Percentiles rank a stretch among this genome's conserved stretches.
These are phyloP conservation scores for Thelephora ganbajun DNA, from an alignment of 768 basidiomycete genomes.

Conservation along the genomic window DNA sequence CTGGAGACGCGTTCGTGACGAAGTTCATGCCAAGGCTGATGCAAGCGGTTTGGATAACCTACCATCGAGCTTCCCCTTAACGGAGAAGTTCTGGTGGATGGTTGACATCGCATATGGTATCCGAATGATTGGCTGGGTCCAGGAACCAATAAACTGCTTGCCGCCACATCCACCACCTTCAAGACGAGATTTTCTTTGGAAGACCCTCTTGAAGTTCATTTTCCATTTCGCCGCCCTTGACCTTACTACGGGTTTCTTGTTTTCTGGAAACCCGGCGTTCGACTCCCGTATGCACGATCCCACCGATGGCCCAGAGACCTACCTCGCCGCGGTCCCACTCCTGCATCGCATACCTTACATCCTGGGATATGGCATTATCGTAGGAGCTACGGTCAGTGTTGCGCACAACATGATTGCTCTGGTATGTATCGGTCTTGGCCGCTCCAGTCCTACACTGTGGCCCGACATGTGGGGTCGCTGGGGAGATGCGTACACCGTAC, in stretches of 20 bases:
- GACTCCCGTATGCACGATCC: neutral
- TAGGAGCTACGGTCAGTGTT: neutral
- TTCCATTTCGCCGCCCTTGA: neutral
- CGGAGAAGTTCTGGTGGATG: neutral
- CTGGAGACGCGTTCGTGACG: neutral
- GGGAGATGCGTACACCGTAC: conserved; percentile 23
- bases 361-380: neutral
- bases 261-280: neutral
- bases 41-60: neutral
- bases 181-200: neutral
- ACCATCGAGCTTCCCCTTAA: neutral
- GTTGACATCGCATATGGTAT: neutral
- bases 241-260: neutral
- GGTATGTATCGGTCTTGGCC: conserved; percentile 5
- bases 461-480: conserved; percentile 21
- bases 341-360: neutral
- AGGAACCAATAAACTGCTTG: neutral
- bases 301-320: neutral
- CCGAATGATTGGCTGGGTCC: neutral
- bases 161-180: neutral
- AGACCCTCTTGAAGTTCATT: neutral
- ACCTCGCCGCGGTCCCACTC: neutral
- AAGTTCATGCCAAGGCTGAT: neutral
- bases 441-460: conserved; percentile 24
- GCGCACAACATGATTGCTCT: neutral